These are phyloP conservation scores for Pseudogymnoascus sp. DNA, from an alignment of 2,329 filamentous ascomycete species.

Conservation along the genomic window DNA sequence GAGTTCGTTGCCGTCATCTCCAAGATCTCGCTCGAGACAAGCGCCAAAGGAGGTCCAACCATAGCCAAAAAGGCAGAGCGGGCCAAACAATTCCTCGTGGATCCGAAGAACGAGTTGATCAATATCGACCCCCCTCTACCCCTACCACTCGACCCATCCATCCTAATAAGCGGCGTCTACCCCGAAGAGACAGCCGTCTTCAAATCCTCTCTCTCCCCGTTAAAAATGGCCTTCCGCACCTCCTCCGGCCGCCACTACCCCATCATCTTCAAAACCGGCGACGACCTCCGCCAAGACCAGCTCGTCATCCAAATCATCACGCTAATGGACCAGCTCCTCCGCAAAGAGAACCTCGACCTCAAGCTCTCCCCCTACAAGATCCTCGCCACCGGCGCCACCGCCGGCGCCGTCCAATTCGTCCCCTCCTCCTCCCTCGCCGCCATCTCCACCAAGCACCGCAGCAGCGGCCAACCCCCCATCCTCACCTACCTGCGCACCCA, in stretches of 20 bases:
- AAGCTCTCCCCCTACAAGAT: conserved; percentile 96
- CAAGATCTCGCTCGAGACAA: conserved; percentile 83
- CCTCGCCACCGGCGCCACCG: conserved; percentile 80
- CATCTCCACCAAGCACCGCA: conserved; percentile 75
- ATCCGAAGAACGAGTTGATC: conserved; percentile 83
- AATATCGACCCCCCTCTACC: conserved; percentile 79
- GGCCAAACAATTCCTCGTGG: conserved; percentile 74
- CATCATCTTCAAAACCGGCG: conserved; percentile 94
- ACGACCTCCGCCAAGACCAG: conserved; percentile 93
- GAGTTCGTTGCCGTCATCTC: conserved; percentile 82
- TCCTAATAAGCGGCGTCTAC: conserved; percentile 70
- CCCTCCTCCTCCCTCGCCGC: conserved; percentile 76
- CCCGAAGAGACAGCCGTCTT: conserved; percentile 86
- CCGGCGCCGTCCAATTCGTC: conserved; percentile 89
- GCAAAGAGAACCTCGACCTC: conserved; percentile 92
- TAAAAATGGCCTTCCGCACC: conserved; percentile 86
- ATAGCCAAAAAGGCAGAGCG: conserved; percentile 74
- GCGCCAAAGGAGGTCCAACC: conserved; percentile 47
- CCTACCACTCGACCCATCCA: conserved; percentile 76
- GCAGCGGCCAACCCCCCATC: conserved; percentile 44
- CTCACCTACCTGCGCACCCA: conserved; percentile 81
- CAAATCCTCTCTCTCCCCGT: conserved; percentile 87
- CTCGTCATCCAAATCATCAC: conserved; percentile 96
- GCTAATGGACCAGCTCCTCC: conserved; percentile 90
- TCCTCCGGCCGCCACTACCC: conserved; percentile 70